Conservation (phyloP, 2,329 filamentous ascomycete genomes). For the Elsinoe fawcettii region DNA sequence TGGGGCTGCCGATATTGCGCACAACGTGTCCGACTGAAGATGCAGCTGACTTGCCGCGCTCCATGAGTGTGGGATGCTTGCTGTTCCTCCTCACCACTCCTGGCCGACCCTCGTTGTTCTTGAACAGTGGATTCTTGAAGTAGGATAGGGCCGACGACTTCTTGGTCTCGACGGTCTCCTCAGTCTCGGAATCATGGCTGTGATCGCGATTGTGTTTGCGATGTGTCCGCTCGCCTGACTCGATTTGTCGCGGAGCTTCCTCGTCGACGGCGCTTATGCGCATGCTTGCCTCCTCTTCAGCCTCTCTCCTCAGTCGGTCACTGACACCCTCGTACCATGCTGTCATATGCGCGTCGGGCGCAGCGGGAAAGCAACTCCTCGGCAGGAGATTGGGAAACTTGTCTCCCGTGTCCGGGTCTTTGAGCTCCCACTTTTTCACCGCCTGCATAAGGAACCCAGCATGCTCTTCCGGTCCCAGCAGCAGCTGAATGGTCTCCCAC, state of each 20-base stretch:
- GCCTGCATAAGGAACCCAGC: conserved; percentile 75
- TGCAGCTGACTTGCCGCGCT: conserved; percentile 31
- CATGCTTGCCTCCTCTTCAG: conserved; percentile 35
- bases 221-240: conserved; percentile 15
- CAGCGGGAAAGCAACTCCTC: conserved; percentile 60
- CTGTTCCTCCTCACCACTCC: conserved; percentile 35
- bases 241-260: conserved; percentile 22
- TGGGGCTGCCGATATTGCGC: conserved; percentile 29
- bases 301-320: conserved; percentile 59
- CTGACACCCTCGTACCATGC: conserved; percentile 77
- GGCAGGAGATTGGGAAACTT: conserved; percentile 55
- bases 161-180: conserved; percentile 37
- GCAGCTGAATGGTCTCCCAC: conserved; percentile 87
- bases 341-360: conserved; percentile 71
- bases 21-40: conserved; percentile 30
- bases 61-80: conserved; percentile 27
- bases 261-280: conserved; percentile 17
- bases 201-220: conserved; percentile 17
- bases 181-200: conserved; percentile 25
- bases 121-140: conserved; percentile 43
- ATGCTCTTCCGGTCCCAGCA: conserved; percentile 83
- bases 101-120: conserved; percentile 38
- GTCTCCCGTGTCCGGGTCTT: conserved; percentile 57
- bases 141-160: conserved; percentile 39
- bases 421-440: conserved; percentile 67